Evolutionary conservation across 2,329 filamentous ascomycete genomes (phyloP).

Genomic region (Amphichorda felina): DNA sequence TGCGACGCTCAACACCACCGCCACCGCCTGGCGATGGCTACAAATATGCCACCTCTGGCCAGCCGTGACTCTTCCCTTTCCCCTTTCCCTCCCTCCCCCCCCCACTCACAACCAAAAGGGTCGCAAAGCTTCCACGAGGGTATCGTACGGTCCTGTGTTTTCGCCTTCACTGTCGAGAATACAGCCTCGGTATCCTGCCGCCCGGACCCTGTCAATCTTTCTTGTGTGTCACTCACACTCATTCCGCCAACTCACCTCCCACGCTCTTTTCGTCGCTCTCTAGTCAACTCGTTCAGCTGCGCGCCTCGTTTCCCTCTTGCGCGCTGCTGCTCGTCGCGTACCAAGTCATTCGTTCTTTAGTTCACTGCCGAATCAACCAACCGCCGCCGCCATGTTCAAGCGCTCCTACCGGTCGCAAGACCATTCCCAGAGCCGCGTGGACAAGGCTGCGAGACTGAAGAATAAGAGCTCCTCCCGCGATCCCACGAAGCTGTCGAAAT

Average conservation of each 20-base stretch:
- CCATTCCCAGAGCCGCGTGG: slow-evolving; percentile 48
- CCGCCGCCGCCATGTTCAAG: slow-evolving; percentile 66
- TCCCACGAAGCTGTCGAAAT: slow-evolving; percentile 64
- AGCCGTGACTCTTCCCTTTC: slow-evolving; percentile 7
- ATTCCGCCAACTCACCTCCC: slow-evolving; percentile 18
- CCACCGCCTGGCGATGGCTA: not conserved
- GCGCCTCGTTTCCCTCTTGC: slow-evolving; percentile 9
- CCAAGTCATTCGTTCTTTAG: slow-evolving; percentile 1
- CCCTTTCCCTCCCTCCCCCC: slow-evolving; percentile 30
- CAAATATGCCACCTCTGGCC: not conserved
- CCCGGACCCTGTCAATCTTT: slow-evolving; percentile 40
- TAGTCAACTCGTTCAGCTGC: slow-evolving; percentile 18
- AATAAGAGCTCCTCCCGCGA: slow-evolving; percentile 47
- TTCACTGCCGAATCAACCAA: not conserved
- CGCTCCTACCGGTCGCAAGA: slow-evolving; percentile 77
- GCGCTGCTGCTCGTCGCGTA: slow-evolving; percentile 1
- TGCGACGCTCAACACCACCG: not conserved
- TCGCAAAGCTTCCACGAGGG: slow-evolving; percentile 36
- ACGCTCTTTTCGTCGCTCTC: slow-evolving; percentile 45
- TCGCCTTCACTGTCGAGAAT: slow-evolving; percentile 6
- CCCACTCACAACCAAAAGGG: slow-evolving; percentile 44
- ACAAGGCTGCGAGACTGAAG: slow-evolving; percentile 80
- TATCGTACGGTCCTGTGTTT: slow-evolving; percentile 2
- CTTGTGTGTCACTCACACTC: slow-evolving; percentile 24
- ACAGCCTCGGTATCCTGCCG: slow-evolving; percentile 27